Evolutionary conservation across 2,329 filamentous ascomycete genomes (phyloP), one percentile per base, ranked within the genome.

Genomic region (Blumeria graminis): DNA sequence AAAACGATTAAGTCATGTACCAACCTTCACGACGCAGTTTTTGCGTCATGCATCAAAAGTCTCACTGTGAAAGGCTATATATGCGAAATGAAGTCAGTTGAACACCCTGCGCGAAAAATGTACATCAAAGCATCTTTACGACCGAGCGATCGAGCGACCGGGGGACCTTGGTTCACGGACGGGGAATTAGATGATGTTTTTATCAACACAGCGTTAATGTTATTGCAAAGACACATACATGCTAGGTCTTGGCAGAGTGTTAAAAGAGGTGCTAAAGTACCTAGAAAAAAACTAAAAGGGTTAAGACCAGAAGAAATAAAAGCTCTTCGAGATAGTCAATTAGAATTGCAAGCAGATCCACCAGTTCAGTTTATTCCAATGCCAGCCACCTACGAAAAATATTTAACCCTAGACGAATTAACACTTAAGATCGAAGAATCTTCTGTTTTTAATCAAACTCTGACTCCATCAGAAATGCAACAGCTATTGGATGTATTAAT

Each of bases 141-240:
- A 10, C 90, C 92, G 0, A 86, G 83, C 56, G 89, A 95, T 60
- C 84, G 92, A 59, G 86, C 93, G 51, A 94, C 88, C 0, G 92
- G 92, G 52, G 92, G 92, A 1, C 84, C 87, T 8, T 98, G 90
- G 86, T 95, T 92, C 68, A 89, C 86, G 7, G 88, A 94, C 60
- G 86, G 87, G 55, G 84, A 89, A 61, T 76, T 96, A 11, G 92
- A 98, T 69, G 82, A 85, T 61, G 84, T 84, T 58, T 86, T 98
- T 67, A 89, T 96, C 63, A 80, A 85, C 57, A 79, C 80, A 45
- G 73, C 95, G 54, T 78, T 84, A 59, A 75, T 77, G 18, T 76
- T 84, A 58, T 77, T 94, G 55, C 84, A 86, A 62, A 78, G 82
- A 61, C 81, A 80, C 59, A 78, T 94, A 59, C 81, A 82, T 63